These are phyloP conservation scores for Letharia columbiana DNA, from an alignment of 495 filamentous ascomycete genomes.

Conservation along the genomic window DNA sequence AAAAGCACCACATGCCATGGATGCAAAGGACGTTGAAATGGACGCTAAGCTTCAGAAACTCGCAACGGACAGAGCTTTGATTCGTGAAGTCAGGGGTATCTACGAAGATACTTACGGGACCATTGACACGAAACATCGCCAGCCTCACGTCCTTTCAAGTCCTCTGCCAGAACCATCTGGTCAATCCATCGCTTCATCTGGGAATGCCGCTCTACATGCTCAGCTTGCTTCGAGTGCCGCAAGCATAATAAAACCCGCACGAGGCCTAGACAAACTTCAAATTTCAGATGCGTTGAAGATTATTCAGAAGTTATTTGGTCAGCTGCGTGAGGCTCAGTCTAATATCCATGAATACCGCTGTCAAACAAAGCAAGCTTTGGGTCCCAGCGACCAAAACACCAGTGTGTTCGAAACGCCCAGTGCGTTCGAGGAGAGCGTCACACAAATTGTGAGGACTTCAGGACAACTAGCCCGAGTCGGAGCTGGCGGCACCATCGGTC, in stretches of 20 bases:
- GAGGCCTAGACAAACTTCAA: constrained; percentile 14
- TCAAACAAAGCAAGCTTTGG: constrained; percentile 14
- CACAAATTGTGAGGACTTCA: constrained; percentile 1
- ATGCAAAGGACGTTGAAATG: constrained; percentile 22
- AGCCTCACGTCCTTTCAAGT: constrained; percentile 11
- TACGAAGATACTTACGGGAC: constrained; percentile 41
- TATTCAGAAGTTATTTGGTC: constrained; percentile 14
- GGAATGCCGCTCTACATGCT: background rate
- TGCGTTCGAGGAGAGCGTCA: background rate
- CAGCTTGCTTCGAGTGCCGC: background rate
- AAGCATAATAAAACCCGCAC: background rate
- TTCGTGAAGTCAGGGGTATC: constrained; percentile 35
- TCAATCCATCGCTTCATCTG: background rate
- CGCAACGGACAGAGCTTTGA: constrained; percentile 29
- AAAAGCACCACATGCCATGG: constrained; percentile 26
- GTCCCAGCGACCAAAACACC: background rate
- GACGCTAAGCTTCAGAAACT: constrained; percentile 23
- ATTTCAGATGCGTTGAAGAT: constrained; percentile 22
- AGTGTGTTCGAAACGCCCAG: background rate
- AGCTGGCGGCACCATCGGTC: background rate
- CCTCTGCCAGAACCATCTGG: background rate
- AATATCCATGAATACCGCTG: constrained; percentile 12
- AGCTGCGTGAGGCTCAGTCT: constrained; percentile 15
- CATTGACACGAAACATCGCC: constrained; percentile 36
- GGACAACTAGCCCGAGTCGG: background rate